A percentile compares a stretch with the other conserved stretches of the same genome.
Evolutionary conservation across 495 filamentous ascomycete species (phyloP).

Genomic region (Neurospora sp.): DNA sequence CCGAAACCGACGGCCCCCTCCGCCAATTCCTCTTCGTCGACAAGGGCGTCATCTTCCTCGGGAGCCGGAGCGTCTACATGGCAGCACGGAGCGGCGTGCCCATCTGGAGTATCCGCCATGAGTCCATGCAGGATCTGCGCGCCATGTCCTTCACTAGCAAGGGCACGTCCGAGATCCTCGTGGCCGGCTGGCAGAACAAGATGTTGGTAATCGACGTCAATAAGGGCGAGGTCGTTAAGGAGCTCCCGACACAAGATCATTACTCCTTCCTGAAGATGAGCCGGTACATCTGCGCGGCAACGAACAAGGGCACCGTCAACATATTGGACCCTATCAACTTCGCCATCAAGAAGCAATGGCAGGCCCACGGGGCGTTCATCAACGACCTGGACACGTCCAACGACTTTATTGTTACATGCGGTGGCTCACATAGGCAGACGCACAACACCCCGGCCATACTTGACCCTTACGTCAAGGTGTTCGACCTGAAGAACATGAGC

Average conservation of each 20-base stretch:
- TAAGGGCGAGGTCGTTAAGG: constrained; percentile 68
- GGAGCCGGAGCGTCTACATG: constrained; percentile 74
- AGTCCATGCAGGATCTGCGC: constrained; percentile 69
- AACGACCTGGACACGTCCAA: constrained; percentile 93
- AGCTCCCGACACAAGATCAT: constrained; percentile 57
- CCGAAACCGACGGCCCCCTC: constrained; percentile 55
- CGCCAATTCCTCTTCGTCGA: constrained; percentile 80
- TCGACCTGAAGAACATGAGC: constrained; percentile 76
- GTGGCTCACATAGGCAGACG: constrained; percentile 63
- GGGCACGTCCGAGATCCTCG: constrained; percentile 67
- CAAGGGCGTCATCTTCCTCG: constrained; percentile 71
- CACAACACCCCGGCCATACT: constrained; percentile 49
- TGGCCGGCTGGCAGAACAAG: constrained; percentile 71
- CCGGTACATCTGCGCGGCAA: constrained; percentile 85
- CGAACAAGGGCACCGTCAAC: constrained; percentile 71
- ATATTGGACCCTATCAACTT: constrained; percentile 73
- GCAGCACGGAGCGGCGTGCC: constrained; percentile 66
- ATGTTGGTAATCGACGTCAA: constrained; percentile 89
- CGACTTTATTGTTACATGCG: constrained; percentile 87
- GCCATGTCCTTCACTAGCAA: constrained; percentile 94
- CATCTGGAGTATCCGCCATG: constrained; percentile 70
- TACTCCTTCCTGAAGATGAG: constrained; percentile 88
- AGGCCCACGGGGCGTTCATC: constrained; percentile 71
- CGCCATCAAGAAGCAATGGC: constrained; percentile 72
- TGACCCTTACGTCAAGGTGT: constrained; percentile 87